Conservation (phyloP, 179 eudicot genomes). For the Silene vulgaris region DNA sequence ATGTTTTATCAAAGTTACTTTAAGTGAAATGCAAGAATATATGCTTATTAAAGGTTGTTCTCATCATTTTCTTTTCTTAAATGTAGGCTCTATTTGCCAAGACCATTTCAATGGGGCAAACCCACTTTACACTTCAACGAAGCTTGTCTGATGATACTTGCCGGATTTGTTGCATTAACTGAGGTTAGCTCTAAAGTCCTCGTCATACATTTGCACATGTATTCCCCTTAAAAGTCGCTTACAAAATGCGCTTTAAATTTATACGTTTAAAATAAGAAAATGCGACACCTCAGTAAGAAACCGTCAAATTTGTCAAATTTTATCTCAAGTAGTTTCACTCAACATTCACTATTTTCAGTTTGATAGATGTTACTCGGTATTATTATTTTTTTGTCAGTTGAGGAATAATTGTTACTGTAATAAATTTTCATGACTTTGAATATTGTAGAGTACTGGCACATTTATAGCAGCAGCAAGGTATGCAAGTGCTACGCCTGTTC, state of each 20-base stretch:
- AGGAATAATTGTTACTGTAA: not conserved
- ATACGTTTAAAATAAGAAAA: not conserved
- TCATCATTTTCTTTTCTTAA: not conserved
- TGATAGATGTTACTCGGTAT: not conserved
- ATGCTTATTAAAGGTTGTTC: not conserved
- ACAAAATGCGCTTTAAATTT: not conserved
- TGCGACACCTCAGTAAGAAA: not conserved
- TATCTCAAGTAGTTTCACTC: not conserved
- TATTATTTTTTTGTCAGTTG: not conserved
- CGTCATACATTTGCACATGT: too few species aligned
- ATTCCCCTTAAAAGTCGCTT: not conserved
- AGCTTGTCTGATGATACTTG: constrained; percentile 41
- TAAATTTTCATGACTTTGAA: not conserved
- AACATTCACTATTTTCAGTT: too few species aligned
- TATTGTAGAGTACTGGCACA: constrained; percentile 63
- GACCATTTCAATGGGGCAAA: constrained; percentile 69
- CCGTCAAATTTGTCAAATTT: not conserved
- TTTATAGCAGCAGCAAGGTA: constrained; percentile 73
- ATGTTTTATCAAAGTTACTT: too few species aligned
- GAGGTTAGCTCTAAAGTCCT: constrained; percentile 46
- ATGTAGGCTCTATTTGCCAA: constrained; percentile 61
- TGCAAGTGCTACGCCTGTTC: constrained; percentile 90
- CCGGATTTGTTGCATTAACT: constrained; percentile 62
- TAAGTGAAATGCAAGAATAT: too few species aligned
- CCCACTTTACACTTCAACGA: constrained; percentile 53